phyloP scores from a whole-genome alignment of 2,329 filamentous ascomycete species.

The Phialophora verrucosa region DNA sequence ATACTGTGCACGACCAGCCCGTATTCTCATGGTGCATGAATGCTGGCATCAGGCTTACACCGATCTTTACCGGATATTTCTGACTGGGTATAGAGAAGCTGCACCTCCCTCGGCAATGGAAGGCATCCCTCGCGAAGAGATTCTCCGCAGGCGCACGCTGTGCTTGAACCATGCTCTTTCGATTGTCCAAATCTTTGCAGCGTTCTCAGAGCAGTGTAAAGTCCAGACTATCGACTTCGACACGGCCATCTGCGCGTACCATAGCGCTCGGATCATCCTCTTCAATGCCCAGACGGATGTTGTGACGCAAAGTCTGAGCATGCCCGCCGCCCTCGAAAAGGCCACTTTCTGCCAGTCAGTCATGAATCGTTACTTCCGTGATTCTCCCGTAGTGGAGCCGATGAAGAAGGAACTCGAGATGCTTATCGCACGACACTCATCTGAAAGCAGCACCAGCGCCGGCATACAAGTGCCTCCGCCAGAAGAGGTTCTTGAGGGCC shows the following conservation, averaged over 20 bases:
- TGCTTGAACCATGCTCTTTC: constrained; percentile 29
- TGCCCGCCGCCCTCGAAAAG: constrained; percentile 23
- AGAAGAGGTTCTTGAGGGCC: constrained; percentile 19
- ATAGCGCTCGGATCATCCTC: constrained; percentile 28
- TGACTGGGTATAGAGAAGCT: constrained; percentile 31
- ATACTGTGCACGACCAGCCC: constrained; percentile 23
- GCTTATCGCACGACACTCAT: constrained; percentile 21
- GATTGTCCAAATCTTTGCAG: constrained; percentile 28
- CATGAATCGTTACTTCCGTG: constrained; percentile 25
- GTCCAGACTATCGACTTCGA: constrained; percentile 27
- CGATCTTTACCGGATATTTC: constrained; percentile 33
- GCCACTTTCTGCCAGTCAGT: constrained; percentile 24
- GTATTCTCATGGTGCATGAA: constrained; percentile 32
- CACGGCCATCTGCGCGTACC: constrained; percentile 30
- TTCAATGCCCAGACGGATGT: constrained; percentile 23
- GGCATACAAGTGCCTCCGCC: constrained; percentile 15
- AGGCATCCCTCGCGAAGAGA: constrained; percentile 24
- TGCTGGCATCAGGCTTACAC: constrained; percentile 34
- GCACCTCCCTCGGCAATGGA: constrained; percentile 24
- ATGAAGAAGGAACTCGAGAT: constrained; percentile 30
- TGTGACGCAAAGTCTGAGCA: constrained; percentile 20
- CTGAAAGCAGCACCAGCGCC: constrained; percentile 3
- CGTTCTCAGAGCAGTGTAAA: constrained; percentile 27
- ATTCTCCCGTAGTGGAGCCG: constrained; percentile 27
- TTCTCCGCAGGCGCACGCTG: constrained; percentile 14